Percentiles rank a stretch among this genome's conserved stretches.
phyloP scores from a whole-genome alignment of 2,329 filamentous ascomycete genomes.

The Cladosporium cucumerinum region DNA sequence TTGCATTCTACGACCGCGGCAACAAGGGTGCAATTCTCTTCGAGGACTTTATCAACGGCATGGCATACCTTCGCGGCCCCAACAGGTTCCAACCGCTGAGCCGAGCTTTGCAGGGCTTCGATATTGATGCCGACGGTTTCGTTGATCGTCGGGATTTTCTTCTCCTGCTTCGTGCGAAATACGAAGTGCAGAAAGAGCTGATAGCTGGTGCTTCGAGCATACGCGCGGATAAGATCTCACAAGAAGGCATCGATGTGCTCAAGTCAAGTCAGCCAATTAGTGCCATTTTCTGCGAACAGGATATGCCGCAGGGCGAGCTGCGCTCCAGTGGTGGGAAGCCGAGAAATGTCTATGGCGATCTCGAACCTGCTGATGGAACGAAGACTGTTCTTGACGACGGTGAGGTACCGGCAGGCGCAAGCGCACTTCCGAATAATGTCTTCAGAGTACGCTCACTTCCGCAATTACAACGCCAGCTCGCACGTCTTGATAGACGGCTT shows the following conservation, averaged over 20 bases:
- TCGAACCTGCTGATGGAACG: constrained; percentile 39
- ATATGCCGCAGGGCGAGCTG: constrained; percentile 32
- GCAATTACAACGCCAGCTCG: constrained; percentile 13
- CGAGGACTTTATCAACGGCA: constrained; percentile 80
- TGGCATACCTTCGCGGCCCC: constrained; percentile 62
- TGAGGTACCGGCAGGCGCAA: constrained; percentile 29
- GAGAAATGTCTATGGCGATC: constrained; percentile 32
- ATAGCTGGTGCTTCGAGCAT: constrained; percentile 1
- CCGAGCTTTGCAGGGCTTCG: constrained; percentile 83
- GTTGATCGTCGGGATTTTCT: constrained; percentile 84
- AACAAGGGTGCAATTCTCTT: constrained; percentile 87
- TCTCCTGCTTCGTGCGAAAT: constrained; percentile 88
- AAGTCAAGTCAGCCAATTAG: constrained; percentile 46
- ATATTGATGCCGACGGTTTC: constrained; percentile 83
- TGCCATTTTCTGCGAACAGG: constrained; percentile 42
- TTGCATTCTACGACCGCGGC: constrained; percentile 92
- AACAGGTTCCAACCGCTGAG: constrained; percentile 63
- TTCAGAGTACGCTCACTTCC: constrained; percentile 6
- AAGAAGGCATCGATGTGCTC: constrained; percentile 36
- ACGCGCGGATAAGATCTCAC: background rate
- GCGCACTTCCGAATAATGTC: constrained; percentile 48
- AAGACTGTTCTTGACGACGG: constrained; percentile 57
- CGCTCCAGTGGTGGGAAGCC: constrained; percentile 33
- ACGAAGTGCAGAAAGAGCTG: constrained; percentile 37
- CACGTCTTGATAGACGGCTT: constrained; percentile 6